These are phyloP conservation scores for Colletotrichum orbiculare DNA, from an alignment of 2,329 filamentous ascomycete genomes.

Conservation along the genomic window DNA sequence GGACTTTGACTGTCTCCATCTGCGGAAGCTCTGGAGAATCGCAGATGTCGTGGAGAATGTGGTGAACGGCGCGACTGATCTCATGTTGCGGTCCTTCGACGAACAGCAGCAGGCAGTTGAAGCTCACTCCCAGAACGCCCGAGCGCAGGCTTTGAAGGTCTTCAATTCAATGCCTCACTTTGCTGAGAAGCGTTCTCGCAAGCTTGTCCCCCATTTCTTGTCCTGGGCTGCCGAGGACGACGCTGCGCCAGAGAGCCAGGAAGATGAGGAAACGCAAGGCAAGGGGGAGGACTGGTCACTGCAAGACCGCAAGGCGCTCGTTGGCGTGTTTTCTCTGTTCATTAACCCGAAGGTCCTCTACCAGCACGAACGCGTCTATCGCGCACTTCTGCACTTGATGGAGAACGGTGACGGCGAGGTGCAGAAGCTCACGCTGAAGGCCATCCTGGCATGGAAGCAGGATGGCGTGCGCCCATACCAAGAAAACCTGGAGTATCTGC, in stretches of 20 bases:
- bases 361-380: conserved; percentile 79
- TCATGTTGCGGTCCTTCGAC: conserved; percentile 73
- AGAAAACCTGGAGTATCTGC: conserved; percentile 85
- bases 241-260: conserved; percentile 50
- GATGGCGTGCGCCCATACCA: conserved; percentile 80
- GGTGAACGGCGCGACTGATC: conserved; percentile 63
- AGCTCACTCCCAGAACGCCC: conserved; percentile 65
- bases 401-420: conserved; percentile 91
- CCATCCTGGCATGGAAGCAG: conserved; percentile 90
- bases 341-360: conserved; percentile 87
- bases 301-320: conserved; percentile 84
- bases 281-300: conserved; percentile 70
- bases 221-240: conserved; percentile 76
- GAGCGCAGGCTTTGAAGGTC: conserved; percentile 83
- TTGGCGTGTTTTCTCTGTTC: conserved; percentile 86
- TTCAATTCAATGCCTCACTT: conserved; percentile 78
- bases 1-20: conserved; percentile 87
- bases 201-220: conserved; percentile 86
- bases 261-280: conserved; percentile 55
- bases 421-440: conserved; percentile 86
- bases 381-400: conserved; percentile 78
- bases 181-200: conserved; percentile 87
- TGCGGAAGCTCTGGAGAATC: conserved; percentile 67
- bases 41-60: conserved; percentile 64
- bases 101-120: conserved; percentile 67